Percentiles rank a stretch among this genome's conserved stretches.
These are phyloP conservation scores for Bassia scoparia DNA, from an alignment of 148 eudicot species.

Conservation along the genomic window DNA sequence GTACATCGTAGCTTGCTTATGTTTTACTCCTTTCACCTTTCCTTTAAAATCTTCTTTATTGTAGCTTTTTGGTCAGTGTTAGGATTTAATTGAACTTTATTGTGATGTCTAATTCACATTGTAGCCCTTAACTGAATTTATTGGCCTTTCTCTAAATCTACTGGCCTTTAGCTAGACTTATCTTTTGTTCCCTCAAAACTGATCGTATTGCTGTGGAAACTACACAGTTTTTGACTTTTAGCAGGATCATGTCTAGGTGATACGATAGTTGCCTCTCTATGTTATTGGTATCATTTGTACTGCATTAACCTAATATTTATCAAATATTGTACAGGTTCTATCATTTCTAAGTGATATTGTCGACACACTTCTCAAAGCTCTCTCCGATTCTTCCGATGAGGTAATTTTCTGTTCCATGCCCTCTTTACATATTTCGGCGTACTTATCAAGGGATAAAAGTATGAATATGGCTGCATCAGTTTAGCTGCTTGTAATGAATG, in stretches of 20 bases:
- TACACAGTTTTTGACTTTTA: background rate
- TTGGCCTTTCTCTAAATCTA: background rate
- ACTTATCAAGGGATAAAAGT: too few species aligned
- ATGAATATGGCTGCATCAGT: too few species aligned
- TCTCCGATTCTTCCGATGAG: conserved; percentile 96
- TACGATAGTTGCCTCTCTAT: background rate
- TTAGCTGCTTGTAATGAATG: too few species aligned
- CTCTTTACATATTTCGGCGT: background rate
- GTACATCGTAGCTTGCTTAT: background rate
- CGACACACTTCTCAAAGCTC: conserved; percentile 78
- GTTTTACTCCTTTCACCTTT: background rate
- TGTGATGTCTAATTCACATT: too few species aligned
- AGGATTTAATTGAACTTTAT: background rate
- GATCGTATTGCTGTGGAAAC: background rate
- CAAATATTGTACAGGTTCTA: conserved; percentile 54
- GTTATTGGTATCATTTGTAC: background rate
- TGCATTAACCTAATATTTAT: conserved; percentile 6
- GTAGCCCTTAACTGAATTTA: background rate
- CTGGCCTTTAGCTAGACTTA: too few species aligned
- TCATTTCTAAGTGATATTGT: conserved; percentile 73
- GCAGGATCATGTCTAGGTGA: background rate
- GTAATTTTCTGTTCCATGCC: conserved; percentile 37
- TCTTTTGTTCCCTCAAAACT: background rate
- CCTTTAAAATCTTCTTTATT: background rate
- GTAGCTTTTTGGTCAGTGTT: background rate